Base-by-base conservation (phyloP, 2,329 filamentous ascomycete species). In the Penicillium sp. region DNA sequence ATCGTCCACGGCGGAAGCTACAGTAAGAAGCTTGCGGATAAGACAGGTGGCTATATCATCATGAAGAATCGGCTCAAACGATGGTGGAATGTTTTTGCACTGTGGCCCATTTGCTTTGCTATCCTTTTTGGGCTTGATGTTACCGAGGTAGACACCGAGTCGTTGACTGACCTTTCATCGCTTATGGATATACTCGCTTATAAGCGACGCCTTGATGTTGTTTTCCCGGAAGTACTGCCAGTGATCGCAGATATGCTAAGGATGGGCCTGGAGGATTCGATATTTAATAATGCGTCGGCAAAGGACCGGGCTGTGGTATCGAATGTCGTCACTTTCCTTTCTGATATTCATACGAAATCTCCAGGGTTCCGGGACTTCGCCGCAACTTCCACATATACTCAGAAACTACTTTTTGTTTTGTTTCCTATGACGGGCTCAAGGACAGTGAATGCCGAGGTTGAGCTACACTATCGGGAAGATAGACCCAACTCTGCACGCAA, bases 371-470 rank as follows among this genome's bases (percentile, higher is more conserved):
- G 89, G 56, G 91, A 97, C 46, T 97, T 95, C 70, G 84, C 90
- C 0, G 74, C 88, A 11, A 82, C 81, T 0, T 95, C 92, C 0
- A 88, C 89, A 46, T 97, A 96, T 71, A 78, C 93, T 1, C 86
- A 93, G 59, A 80, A 91, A 47, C 76, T 99, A 3, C 79, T 97
- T 0, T 83, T 85, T 35, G 87, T 91, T 12, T 77, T 97, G 2
- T 99, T 94, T 68, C 92, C 94, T 1, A 84, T 94, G 18, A 91
- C 96, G 24, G 93, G 90, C 63, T 87, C 90, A 12, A 91, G 97
- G 71, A 82, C 86, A 21, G 87, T 97, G 40, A 88, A 84, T 55
- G 86, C 94, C 0, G 89, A 94, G 64, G 89, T 86, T 0, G 94
- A 99, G 70, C 76, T 97, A n/a, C 86, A 91, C 64, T 92, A 91